A percentile compares a stretch with the other conserved stretches of the same genome.
Evolutionary conservation across 768 basidiomycete species (phyloP).

Genomic region (Termitomyces bulborhizus): DNA sequence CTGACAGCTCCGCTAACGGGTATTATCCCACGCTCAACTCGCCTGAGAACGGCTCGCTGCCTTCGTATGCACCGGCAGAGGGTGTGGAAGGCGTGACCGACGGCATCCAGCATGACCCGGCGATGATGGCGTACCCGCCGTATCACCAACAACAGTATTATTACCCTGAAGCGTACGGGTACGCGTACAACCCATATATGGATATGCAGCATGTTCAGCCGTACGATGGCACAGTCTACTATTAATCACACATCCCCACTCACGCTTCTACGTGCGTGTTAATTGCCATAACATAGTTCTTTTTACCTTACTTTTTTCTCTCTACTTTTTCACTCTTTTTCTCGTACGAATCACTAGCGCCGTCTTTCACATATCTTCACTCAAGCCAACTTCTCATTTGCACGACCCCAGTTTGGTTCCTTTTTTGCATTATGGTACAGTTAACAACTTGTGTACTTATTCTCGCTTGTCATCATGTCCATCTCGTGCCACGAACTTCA

Average conservation of each 20-base stretch:
- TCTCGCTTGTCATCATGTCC: constrained; percentile 6
- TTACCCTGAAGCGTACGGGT: constrained; percentile 64
- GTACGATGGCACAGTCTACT: constrained; percentile 62
- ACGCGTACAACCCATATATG: constrained; percentile 48
- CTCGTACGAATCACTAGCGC: not conserved
- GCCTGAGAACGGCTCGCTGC: constrained; percentile 7
- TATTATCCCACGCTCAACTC: constrained; percentile 13
- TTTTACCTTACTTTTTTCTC: constrained; percentile 8
- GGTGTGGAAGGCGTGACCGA: constrained; percentile 20
- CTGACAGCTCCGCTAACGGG: constrained; percentile 15
- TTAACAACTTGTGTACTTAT: constrained; percentile 6
- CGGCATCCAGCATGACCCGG: constrained; percentile 13
- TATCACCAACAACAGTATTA: constrained; percentile 64
- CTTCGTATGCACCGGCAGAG: constrained; percentile 27
- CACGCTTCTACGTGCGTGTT: not conserved
- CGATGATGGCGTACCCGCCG: constrained; percentile 49
- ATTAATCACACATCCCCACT: constrained; percentile 30
- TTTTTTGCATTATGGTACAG: constrained; percentile 10
- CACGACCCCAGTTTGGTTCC: not conserved
- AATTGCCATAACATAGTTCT: not conserved
- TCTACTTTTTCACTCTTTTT: not conserved
- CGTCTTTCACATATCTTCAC: not conserved
- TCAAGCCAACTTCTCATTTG: constrained; percentile 4
- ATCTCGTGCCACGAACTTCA: not conserved
- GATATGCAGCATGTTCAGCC: constrained; percentile 60